Percentiles rank a stretch among this genome's conserved stretches.
Conservation (phyloP, 176 grass and related monocot genomes). For the sorghum (Sorghum bicolor) region DNA sequence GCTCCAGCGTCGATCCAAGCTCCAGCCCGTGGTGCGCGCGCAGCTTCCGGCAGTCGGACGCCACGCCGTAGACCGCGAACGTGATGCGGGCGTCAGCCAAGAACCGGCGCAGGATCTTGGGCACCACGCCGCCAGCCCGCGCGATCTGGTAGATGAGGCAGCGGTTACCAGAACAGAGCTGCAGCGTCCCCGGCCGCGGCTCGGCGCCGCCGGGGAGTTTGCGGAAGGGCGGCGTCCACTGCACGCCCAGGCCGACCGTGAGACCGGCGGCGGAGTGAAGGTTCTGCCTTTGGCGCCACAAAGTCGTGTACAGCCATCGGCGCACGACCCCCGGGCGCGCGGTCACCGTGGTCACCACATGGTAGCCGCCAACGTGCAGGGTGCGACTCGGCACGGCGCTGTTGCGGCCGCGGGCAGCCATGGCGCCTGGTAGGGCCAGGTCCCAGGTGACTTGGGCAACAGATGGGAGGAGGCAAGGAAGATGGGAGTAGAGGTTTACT, state of each 20-base stretch:
- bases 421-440: background rate
- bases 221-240: background rate
- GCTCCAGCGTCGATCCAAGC: background rate
- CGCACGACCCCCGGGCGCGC: background rate
- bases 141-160: background rate
- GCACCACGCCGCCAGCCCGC: background rate
- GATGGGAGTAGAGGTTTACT: too few species aligned
- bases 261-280: background rate
- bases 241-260: background rate
- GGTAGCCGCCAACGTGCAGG: background rate
- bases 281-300: background rate
- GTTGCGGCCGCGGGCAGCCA: background rate
- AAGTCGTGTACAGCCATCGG: background rate
- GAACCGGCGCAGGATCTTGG: background rate
- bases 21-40: slow-evolving; percentile 6
- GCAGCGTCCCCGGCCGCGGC: background rate
- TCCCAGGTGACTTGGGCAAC: background rate
- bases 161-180: background rate
- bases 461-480: background rate
- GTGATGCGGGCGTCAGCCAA: background rate
- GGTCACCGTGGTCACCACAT: slow-evolving; percentile 10
- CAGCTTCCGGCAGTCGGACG: slow-evolving; percentile 22
- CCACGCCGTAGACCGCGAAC: slow-evolving; percentile 23
- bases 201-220: background rate
- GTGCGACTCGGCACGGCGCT: background rate